These are phyloP conservation scores for Rhizopus delemar DNA, from an alignment of 371 early-diverging fungal genomes.

Conservation along the genomic window DNA sequence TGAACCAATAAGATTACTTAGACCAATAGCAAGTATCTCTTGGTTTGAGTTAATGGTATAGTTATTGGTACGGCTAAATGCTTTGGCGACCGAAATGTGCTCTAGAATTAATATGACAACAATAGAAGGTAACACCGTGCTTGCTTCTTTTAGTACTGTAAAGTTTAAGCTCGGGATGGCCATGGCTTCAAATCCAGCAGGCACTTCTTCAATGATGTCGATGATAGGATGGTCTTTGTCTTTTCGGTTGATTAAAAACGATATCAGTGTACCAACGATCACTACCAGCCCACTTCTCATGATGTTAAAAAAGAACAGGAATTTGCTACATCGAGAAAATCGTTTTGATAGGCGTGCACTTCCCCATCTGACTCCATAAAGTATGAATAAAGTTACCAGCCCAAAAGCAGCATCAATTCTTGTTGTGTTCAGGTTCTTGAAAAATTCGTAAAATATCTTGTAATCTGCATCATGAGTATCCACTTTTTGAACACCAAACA, in stretches of 20 bases:
- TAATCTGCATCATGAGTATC: constrained; percentile 60
- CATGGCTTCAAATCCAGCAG: constrained; percentile 67
- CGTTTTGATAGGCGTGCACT: constrained; percentile 31
- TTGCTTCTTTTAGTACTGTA: constrained; percentile 40
- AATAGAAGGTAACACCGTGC: constrained; percentile 56
- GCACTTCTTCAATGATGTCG: constrained; percentile 66
- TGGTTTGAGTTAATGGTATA: constrained; percentile 66
- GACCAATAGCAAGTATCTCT: constrained; percentile 84
- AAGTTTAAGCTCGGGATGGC: constrained; percentile 48
- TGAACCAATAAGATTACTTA: constrained; percentile 75
- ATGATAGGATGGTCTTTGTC: constrained; percentile 23
- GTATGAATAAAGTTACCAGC: constrained; percentile 35
- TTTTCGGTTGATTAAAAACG: constrained; percentile 34
- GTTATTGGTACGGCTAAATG: constrained; percentile 68
- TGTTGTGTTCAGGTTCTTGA: constrained; percentile 37
- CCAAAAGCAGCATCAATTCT: constrained; percentile 56
- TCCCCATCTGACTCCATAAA: constrained; percentile 41
- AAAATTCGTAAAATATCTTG: constrained; percentile 50
- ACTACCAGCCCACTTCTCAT: constrained; percentile 50
- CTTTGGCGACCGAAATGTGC: constrained; percentile 75
- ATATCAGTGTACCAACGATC: constrained; percentile 43
- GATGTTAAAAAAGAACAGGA: constrained; percentile 47
- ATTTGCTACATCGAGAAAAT: constrained; percentile 27
- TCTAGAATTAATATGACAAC: constrained; percentile 76
- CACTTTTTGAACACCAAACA: constrained; percentile 68